Base-by-base conservation (phyloP, 2,329 filamentous ascomycete species). In the Tolypocladium pustulatum region DNA sequence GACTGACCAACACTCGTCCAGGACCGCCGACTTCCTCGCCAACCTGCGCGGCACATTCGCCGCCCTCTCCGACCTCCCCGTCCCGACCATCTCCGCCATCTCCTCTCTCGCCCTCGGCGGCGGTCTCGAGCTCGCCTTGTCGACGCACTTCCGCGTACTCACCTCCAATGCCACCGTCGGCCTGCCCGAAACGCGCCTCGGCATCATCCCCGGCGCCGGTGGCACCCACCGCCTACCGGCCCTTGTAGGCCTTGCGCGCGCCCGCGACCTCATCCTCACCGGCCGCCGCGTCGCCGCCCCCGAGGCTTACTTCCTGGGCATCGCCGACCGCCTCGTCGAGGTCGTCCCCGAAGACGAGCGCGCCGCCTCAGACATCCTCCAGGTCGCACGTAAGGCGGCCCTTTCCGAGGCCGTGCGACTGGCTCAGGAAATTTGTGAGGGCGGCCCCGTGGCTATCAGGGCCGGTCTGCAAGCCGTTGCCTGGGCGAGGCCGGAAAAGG, bases 161-260 rank as follows among this genome's bases (percentile, higher is more conserved):
- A 83, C 86, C 37, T 91, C 89, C 43, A 89, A 86, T 38, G 89
- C 91, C 20, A 77, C 80, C 30, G 85, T 99, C 58, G 92, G 86
- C 0, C 83, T 97, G 6, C 94, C 94, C 1, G 94, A 99, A 72
- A 97, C 94, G 1, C 82, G 92, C 2, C 82, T 99, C 2, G 94
- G 89, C 58, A 99, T 99, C 70, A 89, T 99, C 63, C 94, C 94
- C 3, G 94, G 94, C 60, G 94, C 93, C 2, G 94, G 94, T 51
- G 94, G 93, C 61, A 97, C 93, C 1, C 90, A 91, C 73, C 87
- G 94, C 12, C 84, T 99, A 0, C 91, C 91, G 1, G 82, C 81
- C 10, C 75, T 99, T 25, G 87, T 99, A 63, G 94, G 94, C 6
- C 76, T 88, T 30, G 79, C 81, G 32, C 85, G 91, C 58, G 94